Conservation (phyloP, 176 grass and related monocot genomes). For the Luzula sylvatica region DNA sequence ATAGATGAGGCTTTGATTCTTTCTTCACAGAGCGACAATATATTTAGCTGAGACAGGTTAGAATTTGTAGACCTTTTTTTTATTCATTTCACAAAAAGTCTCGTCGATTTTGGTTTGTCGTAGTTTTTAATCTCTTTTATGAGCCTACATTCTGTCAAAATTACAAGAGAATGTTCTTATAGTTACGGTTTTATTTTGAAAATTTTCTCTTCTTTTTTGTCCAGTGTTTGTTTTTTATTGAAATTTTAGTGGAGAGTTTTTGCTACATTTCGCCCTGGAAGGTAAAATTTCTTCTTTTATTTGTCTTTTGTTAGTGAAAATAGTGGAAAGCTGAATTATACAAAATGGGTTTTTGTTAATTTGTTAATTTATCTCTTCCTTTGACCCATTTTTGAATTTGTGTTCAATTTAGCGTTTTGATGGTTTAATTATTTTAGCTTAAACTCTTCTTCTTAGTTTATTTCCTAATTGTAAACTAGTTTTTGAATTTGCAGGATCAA, state of each 20-base stretch:
- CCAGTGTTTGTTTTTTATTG: not conserved
- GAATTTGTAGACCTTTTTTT: not conserved
- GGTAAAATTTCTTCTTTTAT: not conserved
- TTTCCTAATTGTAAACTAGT: not conserved
- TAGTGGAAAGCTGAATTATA: not conserved
- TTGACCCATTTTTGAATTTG: conserved; percentile 3
- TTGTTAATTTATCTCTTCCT: too few species aligned
- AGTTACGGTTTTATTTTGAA: not conserved
- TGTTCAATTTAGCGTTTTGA: not conserved
- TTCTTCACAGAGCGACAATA: not conserved
- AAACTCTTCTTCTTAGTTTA: not conserved
- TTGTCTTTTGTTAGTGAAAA: not conserved
- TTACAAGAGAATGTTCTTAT: not conserved
- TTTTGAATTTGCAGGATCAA: not conserved
- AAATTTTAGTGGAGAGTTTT: conserved; percentile 1
- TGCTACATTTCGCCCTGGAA: conserved; percentile 3
- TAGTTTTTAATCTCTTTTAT: conserved; percentile 2
- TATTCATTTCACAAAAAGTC: not conserved
- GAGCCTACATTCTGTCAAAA: conserved; percentile 11
- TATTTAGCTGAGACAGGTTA: conserved; percentile 27
- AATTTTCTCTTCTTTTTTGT: not conserved
- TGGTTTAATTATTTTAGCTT: not conserved
- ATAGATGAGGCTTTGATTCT: not conserved
- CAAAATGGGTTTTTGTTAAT: not conserved
- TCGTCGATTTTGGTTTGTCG: not conserved